phyloP scores from a whole-genome alignment of 352 stramenopile genomes.

The Phytophthora crassamura region DNA sequence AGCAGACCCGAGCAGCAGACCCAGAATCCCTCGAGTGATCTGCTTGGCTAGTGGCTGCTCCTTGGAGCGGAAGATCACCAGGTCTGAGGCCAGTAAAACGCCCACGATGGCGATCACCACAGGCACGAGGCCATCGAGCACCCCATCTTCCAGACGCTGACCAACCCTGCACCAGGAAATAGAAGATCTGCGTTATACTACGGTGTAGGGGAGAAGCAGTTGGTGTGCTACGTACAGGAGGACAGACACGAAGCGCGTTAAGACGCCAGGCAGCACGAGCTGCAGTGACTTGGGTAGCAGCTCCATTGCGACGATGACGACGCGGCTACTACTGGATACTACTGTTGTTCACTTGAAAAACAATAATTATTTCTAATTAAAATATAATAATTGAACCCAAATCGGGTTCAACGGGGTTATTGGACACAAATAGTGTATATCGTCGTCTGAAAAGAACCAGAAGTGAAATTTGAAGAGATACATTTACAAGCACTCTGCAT shows the following conservation, averaged over 20 bases:
- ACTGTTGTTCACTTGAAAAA: too few species aligned
- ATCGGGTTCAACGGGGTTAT: too few species aligned
- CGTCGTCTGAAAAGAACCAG: too few species aligned
- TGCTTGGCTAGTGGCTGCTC: conserved; percentile 11
- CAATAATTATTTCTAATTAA: too few species aligned
- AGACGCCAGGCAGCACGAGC: conserved; percentile 28
- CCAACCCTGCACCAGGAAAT: conserved; percentile 27
- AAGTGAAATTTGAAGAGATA: too few species aligned
- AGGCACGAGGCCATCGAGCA: conserved; percentile 48
- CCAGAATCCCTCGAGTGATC: conserved; percentile 30
- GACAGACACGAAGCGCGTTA: conserved; percentile 32
- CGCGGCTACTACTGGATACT: too few species aligned
- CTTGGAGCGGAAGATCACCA: conserved; percentile 37
- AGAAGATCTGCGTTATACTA: conserved; percentile 1
- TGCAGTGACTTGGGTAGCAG: conserved; percentile 27
- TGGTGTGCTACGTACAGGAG: conserved; percentile 12
- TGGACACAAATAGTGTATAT: too few species aligned
- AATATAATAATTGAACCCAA: too few species aligned
- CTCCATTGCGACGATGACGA: conserved; percentile 32
- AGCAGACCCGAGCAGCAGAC: conserved; percentile 44
- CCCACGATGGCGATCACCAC: conserved; percentile 42
- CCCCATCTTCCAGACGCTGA: conserved; percentile 54
- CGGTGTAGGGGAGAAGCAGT: not conserved
- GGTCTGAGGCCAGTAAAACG: conserved; percentile 38
- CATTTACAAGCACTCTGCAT: too few species aligned